Percentiles rank a stretch among this genome's conserved stretches.
These are phyloP conservation scores for Aspergillus ruber DNA, from an alignment of 2,329 filamentous ascomycete genomes.

Conservation along the genomic window DNA sequence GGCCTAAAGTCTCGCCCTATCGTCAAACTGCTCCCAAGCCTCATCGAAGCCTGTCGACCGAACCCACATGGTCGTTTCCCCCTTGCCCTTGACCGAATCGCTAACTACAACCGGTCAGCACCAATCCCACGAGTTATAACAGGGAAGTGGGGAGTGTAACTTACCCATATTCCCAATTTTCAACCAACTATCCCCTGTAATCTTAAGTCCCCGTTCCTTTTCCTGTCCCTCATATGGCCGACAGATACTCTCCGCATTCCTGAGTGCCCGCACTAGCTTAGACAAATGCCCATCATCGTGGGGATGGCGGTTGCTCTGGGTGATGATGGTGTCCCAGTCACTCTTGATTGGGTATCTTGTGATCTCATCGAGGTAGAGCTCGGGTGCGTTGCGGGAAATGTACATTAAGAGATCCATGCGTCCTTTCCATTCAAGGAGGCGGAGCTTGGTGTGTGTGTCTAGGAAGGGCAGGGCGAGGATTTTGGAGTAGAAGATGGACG, in stretches of 20 bases:
- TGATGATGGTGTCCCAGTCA: constrained; percentile 41
- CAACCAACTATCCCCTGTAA: constrained; percentile 40
- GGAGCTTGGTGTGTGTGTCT: constrained; percentile 57
- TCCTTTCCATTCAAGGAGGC: constrained; percentile 76
- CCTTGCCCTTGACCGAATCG: constrained; percentile 27
- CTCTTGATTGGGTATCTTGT: constrained; percentile 51
- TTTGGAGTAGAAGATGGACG: constrained; percentile 63
- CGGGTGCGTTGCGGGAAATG: constrained; percentile 58
- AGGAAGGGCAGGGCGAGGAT: constrained; percentile 57
- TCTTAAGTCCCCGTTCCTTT: constrained; percentile 23
- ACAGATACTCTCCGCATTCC: constrained; percentile 54
- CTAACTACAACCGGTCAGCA: constrained; percentile 21
- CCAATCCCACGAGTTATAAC: constrained; percentile 2
- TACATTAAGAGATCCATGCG: constrained; percentile 70
- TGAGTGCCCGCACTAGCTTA: constrained; percentile 67
- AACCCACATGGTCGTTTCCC: constrained; percentile 28
- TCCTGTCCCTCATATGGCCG: constrained; percentile 24
- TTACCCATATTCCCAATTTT: constrained; percentile 41
- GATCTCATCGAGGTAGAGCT: constrained; percentile 56
- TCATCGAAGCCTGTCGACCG: constrained; percentile 37
- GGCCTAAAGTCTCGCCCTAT: constrained; percentile 12
- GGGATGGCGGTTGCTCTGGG: constrained; percentile 40
- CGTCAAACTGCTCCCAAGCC: constrained; percentile 30
- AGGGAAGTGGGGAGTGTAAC: constrained; percentile 2
- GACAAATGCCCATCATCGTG: constrained; percentile 73